Percentiles rank a stretch among this genome's conserved stretches.
phyloP scores from a whole-genome alignment of 495 filamentous ascomycete species.

The Aspergillus leporis region DNA sequence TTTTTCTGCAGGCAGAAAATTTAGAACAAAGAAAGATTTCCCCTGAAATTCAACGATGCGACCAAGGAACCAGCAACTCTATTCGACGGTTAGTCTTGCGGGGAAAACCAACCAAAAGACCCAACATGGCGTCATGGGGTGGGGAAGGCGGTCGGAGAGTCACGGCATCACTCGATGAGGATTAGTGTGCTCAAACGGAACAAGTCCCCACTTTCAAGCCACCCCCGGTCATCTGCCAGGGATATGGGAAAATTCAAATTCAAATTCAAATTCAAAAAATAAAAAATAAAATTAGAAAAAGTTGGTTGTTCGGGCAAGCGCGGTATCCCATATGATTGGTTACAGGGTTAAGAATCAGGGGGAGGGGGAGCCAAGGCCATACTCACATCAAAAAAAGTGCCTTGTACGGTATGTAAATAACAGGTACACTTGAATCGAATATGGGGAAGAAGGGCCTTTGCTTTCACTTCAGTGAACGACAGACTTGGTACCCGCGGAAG shows the following conservation, averaged over 20 bases:
- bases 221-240: slow-evolving; percentile 1
- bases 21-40: background rate
- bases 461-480: background rate
- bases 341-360: background rate
- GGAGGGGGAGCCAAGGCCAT: background rate
- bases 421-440: too few relatives aligned
- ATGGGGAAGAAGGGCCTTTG: too few relatives aligned
- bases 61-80: slow-evolving; percentile 1
- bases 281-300: too few relatives aligned
- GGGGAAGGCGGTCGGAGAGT: slow-evolving; percentile 4
- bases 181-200: too few relatives aligned
- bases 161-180: background rate
- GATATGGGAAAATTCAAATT: too few relatives aligned
- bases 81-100: slow-evolving; percentile 20
- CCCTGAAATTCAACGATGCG: background rate
- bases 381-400: background rate
- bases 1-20: background rate
- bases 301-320: background rate
- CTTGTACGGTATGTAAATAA: background rate
- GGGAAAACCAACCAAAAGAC: slow-evolving; percentile 16
- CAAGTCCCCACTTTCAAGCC: background rate
- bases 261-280: too few relatives aligned
- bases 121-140: slow-evolving; percentile 21
- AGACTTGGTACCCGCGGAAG: slow-evolving; percentile 9
- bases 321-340: background rate